Conservation (phyloP, 495 filamentous ascomycete genomes). For the Viridothelium virens region DNA sequence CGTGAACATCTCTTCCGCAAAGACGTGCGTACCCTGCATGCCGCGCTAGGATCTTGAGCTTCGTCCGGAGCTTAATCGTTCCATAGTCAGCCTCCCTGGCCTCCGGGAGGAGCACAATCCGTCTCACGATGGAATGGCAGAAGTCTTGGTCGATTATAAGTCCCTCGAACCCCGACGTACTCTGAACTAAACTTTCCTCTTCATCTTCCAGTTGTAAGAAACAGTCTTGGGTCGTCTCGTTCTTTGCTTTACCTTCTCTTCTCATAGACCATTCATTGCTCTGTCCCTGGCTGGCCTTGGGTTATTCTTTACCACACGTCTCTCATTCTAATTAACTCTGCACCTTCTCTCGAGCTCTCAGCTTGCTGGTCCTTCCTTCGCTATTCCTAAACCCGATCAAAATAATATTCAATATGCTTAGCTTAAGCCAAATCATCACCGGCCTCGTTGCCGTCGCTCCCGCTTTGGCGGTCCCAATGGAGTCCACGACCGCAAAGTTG, state of each 20-base stretch:
- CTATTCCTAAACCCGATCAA: slow-evolving; percentile 14
- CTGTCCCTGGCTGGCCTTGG: slow-evolving; percentile 7
- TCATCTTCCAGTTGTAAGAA: slow-evolving; percentile 10
- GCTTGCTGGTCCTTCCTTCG: slow-evolving; percentile 4
- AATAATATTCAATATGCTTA: slow-evolving; percentile 25
- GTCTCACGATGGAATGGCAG: not conserved
- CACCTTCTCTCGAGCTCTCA: not conserved
- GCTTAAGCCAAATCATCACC: slow-evolving; percentile 23
- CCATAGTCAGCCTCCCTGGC: slow-evolving; percentile 2
- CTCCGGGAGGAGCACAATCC: slow-evolving; percentile 9
- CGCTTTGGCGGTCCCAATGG: slow-evolving; percentile 16
- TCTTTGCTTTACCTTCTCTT: slow-evolving; percentile 11
- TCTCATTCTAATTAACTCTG: not conserved
- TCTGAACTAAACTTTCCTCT: slow-evolving; percentile 8
- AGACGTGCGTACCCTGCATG: slow-evolving; percentile 1
- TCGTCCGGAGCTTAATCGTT: slow-evolving; percentile 13
- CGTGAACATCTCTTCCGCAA: not conserved
- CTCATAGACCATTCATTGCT: slow-evolving; percentile 13
- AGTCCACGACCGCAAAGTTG: slow-evolving; percentile 3
- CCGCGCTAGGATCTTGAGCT: slow-evolving; percentile 6
- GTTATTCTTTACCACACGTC: not conserved
- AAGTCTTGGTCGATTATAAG: slow-evolving; percentile 7
- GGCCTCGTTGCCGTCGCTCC: slow-evolving; percentile 22
- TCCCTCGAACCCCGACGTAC: not conserved
- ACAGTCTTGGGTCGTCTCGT: slow-evolving; percentile 9